phyloP scores from a whole-genome alignment of 257 asterid species.

The Fraxinus quadrangulata region DNA sequence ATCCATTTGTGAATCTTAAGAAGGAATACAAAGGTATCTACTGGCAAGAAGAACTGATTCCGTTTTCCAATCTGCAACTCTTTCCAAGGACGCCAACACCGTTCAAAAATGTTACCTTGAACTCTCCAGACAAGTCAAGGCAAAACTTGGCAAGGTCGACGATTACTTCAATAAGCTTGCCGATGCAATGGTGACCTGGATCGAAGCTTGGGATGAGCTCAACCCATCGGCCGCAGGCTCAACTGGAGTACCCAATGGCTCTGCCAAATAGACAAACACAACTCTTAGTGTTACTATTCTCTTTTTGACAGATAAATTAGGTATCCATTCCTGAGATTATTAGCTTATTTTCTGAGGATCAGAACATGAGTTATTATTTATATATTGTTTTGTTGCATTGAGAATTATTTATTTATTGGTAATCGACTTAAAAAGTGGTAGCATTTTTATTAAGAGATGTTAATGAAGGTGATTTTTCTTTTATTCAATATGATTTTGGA shows the following conservation, averaged over 20 bases:
- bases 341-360: neutral
- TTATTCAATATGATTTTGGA: neutral
- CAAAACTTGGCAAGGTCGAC: slow-evolving; percentile 56
- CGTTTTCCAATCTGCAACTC: slow-evolving; percentile 51
- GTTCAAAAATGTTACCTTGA: slow-evolving; percentile 59
- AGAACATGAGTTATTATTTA: neutral
- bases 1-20: slow-evolving; percentile 64
- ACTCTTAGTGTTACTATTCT: neutral
- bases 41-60: slow-evolving; percentile 70
- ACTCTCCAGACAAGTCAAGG: slow-evolving; percentile 61
- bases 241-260: neutral
- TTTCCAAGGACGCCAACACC: slow-evolving; percentile 50
- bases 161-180: slow-evolving; percentile 25
- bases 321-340: neutral
- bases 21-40: slow-evolving; percentile 71
- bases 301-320: neutral
- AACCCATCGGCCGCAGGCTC: neutral
- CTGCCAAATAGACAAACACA: neutral
- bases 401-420: neutral
- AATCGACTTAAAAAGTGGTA: neutral
- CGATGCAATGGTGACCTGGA: slow-evolving; percentile 26
- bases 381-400: neutral
- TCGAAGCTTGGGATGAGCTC: slow-evolving; percentile 27
- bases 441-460: neutral
- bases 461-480: neutral